These are phyloP conservation scores for Boeremia exigua DNA, from an alignment of 2,329 filamentous ascomycete genomes.

Conservation along the genomic window DNA sequence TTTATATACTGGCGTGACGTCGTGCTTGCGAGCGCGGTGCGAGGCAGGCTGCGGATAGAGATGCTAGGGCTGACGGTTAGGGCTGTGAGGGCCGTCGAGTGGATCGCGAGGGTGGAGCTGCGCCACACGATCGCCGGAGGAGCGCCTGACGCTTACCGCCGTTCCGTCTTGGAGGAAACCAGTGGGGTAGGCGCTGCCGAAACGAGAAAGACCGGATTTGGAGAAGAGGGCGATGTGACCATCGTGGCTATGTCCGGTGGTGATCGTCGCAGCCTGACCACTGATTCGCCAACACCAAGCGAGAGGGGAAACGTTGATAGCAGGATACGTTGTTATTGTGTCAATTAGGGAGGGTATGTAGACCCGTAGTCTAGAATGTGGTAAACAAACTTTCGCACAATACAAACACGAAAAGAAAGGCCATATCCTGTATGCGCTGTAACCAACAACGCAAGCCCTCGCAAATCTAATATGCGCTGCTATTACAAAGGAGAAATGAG, in stretches of 20 bases:
- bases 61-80: background rate
- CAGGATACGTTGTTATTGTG: constrained; percentile 1
- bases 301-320: background rate
- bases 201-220: background rate
- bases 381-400: background rate
- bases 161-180: background rate
- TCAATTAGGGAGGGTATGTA: constrained; percentile 6
- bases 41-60: background rate
- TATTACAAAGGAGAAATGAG: constrained; percentile 15
- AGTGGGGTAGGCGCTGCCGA: background rate
- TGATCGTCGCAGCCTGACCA: no score
- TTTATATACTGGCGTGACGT: background rate
- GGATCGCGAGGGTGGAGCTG: constrained; percentile 2
- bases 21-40: background rate
- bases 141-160: background rate
- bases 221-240: background rate
- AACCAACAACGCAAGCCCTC: background rate
- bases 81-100: background rate
- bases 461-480: constrained; percentile 12
- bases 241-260: no score
- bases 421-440: constrained; percentile 1
- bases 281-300: background rate
- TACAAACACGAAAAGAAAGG: constrained; percentile 7
- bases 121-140: constrained; percentile 9
- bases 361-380: constrained; percentile 6